These are phyloP conservation scores for Pleurotus djamor DNA, from an alignment of 768 basidiomycete genomes.

Conservation along the genomic window DNA sequence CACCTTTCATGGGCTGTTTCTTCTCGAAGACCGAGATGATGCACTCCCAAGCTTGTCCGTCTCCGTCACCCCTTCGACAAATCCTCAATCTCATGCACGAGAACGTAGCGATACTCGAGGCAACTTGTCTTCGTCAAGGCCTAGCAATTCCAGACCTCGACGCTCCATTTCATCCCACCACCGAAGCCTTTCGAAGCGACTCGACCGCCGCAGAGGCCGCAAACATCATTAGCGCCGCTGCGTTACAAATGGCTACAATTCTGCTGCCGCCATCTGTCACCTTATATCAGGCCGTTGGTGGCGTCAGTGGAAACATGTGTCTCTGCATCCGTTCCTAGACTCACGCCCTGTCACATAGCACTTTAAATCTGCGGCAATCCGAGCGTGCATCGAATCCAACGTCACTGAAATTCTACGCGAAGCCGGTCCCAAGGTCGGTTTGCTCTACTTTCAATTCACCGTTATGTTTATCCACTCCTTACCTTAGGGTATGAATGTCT, in stretches of 20 bases:
- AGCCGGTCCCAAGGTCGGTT: slow-evolving; percentile 30
- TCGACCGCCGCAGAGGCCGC: slow-evolving; percentile 23
- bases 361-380: slow-evolving; percentile 23
- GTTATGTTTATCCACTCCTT: background rate
- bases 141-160: slow-evolving; percentile 19
- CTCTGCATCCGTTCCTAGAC: background rate
- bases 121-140: slow-evolving; percentile 9
- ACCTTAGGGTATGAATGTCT: slow-evolving; percentile 27
- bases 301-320: slow-evolving; percentile 17
- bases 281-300: slow-evolving; percentile 19
- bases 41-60: too few relatives aligned
- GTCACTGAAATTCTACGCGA: slow-evolving; percentile 39
- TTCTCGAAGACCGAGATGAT: too few relatives aligned
- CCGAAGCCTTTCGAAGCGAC: slow-evolving; percentile 22
- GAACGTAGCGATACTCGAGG: slow-evolving; percentile 17
- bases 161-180: slow-evolving; percentile 17
- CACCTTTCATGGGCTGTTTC: too few relatives aligned
- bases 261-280: slow-evolving; percentile 22
- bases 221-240: slow-evolving; percentile 25
- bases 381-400: slow-evolving; percentile 27
- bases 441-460: background rate
- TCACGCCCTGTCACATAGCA: slow-evolving; percentile 14
- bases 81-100: slow-evolving; percentile 16
- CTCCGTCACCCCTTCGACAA: slow-evolving; percentile 7
- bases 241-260: slow-evolving; percentile 24